Evolutionary conservation across 2,329 filamentous ascomycete species (phyloP).

Genomic region (Clarireedia homoeocarpa): DNA sequence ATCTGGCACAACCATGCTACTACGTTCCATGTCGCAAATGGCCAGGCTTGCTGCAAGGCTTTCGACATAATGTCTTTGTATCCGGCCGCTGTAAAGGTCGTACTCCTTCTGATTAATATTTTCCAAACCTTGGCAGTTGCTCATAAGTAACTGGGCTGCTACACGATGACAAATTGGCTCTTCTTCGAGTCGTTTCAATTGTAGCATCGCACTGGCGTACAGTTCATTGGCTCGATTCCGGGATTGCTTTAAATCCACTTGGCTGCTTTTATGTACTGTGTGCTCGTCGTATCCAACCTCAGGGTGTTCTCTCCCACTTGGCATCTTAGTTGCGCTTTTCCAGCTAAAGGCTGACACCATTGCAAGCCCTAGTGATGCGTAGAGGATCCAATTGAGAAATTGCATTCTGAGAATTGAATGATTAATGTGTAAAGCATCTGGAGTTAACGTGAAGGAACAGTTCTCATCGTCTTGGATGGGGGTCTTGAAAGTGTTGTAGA

Average conservation of each 20-base stretch:
- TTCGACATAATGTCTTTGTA: conserved; percentile 41
- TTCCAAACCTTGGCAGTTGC: conserved; percentile 28
- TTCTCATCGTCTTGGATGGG: no score
- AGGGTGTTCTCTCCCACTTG: not conserved
- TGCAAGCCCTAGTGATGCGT: not conserved
- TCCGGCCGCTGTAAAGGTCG: conserved; percentile 22
- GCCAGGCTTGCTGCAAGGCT: conserved; percentile 55
- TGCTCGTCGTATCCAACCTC: not conserved
- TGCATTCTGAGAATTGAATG: not conserved
- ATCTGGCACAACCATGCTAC: conserved; percentile 40
- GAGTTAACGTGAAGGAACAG: no score
- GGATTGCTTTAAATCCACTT: conserved; percentile 17
- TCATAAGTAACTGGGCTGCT: conserved; percentile 28
- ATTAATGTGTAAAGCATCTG: not conserved
- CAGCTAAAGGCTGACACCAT: conserved; percentile 3
- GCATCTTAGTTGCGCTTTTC: not conserved
- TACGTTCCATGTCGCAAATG: conserved; percentile 52
- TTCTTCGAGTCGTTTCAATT: conserved; percentile 26
- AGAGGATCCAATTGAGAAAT: not conserved
- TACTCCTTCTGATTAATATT: conserved; percentile 23
- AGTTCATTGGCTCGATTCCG: conserved; percentile 20
- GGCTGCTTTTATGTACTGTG: conserved; percentile 2
- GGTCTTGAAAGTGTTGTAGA: no score
- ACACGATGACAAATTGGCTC: conserved; percentile 29
- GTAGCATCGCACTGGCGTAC: conserved; percentile 27